A percentile compares a stretch with the other conserved stretches of the same genome.
Evolutionary conservation across 768 basidiomycete species (phyloP).

Genomic region (Mycena galericulata): DNA sequence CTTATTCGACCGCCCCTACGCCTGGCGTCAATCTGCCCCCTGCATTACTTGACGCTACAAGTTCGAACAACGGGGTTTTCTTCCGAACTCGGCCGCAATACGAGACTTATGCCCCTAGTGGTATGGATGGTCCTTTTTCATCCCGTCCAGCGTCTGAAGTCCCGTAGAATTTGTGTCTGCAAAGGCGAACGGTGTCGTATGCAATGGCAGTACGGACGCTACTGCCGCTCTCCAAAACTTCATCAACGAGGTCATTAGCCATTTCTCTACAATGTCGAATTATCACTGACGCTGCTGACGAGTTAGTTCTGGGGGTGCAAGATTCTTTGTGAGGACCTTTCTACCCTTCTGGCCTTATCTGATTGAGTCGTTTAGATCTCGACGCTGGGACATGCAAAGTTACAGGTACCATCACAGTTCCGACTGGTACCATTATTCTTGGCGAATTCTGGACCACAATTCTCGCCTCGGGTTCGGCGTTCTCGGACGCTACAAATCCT

Average conservation of each 20-base stretch:
- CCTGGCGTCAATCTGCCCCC: constrained; percentile 47
- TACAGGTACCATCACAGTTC: constrained; percentile 43
- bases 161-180: constrained; percentile 65
- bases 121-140: too few relatives aligned
- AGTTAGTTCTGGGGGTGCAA: constrained; percentile 61
- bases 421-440: constrained; percentile 45
- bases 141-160: too few relatives aligned
- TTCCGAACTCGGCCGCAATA: constrained; percentile 60
- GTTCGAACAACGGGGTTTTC: constrained; percentile 53
- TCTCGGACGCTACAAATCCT: constrained; percentile 16
- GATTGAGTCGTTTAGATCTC: constrained; percentile 44
- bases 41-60: constrained; percentile 56
- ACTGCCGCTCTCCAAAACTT: constrained; percentile 17
- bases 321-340: constrained; percentile 52
- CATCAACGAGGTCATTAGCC: constrained; percentile 39
- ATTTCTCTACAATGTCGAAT: background rate
- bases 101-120: constrained; percentile 53
- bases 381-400: constrained; percentile 54
- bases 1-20: too few relatives aligned
- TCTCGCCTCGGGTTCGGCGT: constrained; percentile 22
- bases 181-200: constrained; percentile 60
- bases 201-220: constrained; percentile 65
- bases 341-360: background rate
- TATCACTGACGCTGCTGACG: constrained; percentile 1
- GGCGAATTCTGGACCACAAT: constrained; percentile 48